phyloP scores from a whole-genome alignment of 805 yeast genomes.

The Candida odintsovae region DNA sequence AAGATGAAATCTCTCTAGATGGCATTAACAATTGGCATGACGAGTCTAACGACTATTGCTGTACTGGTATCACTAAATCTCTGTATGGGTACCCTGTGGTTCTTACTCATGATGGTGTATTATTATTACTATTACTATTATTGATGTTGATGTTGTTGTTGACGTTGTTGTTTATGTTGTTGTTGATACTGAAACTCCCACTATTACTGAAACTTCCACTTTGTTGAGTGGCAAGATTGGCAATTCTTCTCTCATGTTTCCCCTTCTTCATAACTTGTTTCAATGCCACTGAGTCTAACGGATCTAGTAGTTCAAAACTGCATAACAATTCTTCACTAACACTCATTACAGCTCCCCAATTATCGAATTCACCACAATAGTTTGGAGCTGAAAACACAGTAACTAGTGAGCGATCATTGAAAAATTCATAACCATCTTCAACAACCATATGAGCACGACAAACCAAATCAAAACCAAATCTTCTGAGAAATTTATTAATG shows the following conservation, averaged over 20 bases:
- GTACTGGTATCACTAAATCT: neutral
- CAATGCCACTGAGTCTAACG: slow-evolving; percentile 86
- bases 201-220: slow-evolving; percentile 17
- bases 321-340: slow-evolving; percentile 90
- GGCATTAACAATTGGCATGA: neutral
- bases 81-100: neutral
- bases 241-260: slow-evolving; percentile 75
- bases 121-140: neutral
- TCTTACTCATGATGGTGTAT: neutral
- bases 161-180: neutral
- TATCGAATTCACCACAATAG: slow-evolving; percentile 62
- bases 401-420: slow-evolving; percentile 91
- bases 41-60: neutral
- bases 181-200: slow-evolving; percentile 18
- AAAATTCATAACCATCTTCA: slow-evolving; percentile 97
- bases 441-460: slow-evolving; percentile 99
- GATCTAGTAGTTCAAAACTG: slow-evolving; percentile 89
- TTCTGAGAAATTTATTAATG: slow-evolving; percentile 89
- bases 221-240: slow-evolving; percentile 30
- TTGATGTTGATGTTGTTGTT: neutral
- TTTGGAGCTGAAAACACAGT: slow-evolving; percentile 96
- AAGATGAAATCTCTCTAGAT: neutral
- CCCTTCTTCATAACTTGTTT: slow-evolving; percentile 94
- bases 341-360: slow-evolving; percentile 98
- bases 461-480: slow-evolving; percentile 95